Conservation (phyloP, 176 grass and related monocot genomes). For the Oryza punctata region DNA sequence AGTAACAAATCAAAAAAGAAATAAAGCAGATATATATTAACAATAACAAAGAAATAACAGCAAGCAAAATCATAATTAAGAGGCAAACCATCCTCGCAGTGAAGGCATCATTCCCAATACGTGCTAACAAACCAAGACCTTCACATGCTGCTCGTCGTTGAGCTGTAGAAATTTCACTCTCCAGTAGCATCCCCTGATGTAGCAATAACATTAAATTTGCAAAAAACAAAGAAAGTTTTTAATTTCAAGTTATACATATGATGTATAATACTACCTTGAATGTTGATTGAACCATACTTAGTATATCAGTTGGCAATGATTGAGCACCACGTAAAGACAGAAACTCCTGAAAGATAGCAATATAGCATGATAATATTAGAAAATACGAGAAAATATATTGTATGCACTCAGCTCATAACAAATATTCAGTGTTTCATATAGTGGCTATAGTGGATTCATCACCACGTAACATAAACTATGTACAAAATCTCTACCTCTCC, state of each 20-base stretch:
- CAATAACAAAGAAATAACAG: slow-evolving; percentile 11
- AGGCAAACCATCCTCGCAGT: slow-evolving; percentile 85
- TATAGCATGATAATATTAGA: slow-evolving; percentile 24
- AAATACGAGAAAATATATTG: slow-evolving; percentile 26
- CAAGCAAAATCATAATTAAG: slow-evolving; percentile 21
- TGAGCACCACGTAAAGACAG: slow-evolving; percentile 65
- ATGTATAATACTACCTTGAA: slow-evolving; percentile 59
- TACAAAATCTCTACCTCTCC: neutral
- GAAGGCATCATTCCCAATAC: slow-evolving; percentile 85
- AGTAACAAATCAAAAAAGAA: slow-evolving; percentile 1
- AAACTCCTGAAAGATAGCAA: slow-evolving; percentile 47
- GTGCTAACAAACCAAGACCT: slow-evolving; percentile 84
- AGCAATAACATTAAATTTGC: slow-evolving; percentile 37
- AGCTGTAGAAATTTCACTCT: slow-evolving; percentile 64
- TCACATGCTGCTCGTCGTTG: slow-evolving; percentile 82
- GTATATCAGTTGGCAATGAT: slow-evolving; percentile 66
- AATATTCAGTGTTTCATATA: neutral
- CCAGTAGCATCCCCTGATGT: slow-evolving; percentile 73
- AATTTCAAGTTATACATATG: neutral
- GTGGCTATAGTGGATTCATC: neutral
- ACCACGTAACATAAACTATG: neutral
- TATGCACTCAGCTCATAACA: slow-evolving; percentile 20
- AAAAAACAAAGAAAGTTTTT: neutral
- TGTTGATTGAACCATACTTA: slow-evolving; percentile 72
- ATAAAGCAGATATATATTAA: slow-evolving; percentile 11